These are phyloP conservation scores for Sporothrix mexicana DNA, from an alignment of 2,329 filamentous ascomycete species.

Conservation along the genomic window DNA sequence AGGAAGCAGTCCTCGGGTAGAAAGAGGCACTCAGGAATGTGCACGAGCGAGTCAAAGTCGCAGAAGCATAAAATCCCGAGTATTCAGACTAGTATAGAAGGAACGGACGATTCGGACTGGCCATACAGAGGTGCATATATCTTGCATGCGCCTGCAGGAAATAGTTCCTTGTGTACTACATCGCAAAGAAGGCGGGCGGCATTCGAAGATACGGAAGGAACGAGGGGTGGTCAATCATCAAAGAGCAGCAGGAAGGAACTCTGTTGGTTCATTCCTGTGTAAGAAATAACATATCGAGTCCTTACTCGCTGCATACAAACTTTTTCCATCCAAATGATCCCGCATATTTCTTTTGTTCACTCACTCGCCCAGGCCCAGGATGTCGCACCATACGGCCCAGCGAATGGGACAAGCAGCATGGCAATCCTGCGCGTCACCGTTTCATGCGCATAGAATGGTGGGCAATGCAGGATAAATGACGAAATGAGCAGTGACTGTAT, in stretches of 20 bases:
- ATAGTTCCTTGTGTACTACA: background rate
- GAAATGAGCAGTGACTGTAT: background rate
- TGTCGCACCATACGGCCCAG: background rate
- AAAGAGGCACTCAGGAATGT: background rate
- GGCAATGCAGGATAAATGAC: constrained; percentile 1
- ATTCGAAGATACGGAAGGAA: constrained; percentile 1
- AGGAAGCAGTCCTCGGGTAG: background rate
- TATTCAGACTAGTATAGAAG: background rate
- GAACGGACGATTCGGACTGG: constrained; percentile 17
- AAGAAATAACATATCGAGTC: background rate
- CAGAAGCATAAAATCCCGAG: background rate
- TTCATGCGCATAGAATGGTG: background rate
- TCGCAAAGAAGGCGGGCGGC: background rate
- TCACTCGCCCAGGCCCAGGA: background rate
- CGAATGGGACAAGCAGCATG: constrained; percentile 1
- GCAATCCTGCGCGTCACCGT: constrained; percentile 6
- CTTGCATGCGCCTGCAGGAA: constrained; percentile 17
- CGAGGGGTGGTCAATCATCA: constrained; percentile 1
- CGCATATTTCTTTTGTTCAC: background rate
- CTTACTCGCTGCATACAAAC: background rate
- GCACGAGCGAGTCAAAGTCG: constrained; percentile 14
- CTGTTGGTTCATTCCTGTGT: background rate
- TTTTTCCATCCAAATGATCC: background rate
- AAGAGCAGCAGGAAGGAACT: constrained; percentile 3
- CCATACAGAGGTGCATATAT: constrained; percentile 6